These are phyloP conservation scores for Macrolepiota dolichaula DNA, from an alignment of 768 basidiomycete genomes.

Conservation along the genomic window DNA sequence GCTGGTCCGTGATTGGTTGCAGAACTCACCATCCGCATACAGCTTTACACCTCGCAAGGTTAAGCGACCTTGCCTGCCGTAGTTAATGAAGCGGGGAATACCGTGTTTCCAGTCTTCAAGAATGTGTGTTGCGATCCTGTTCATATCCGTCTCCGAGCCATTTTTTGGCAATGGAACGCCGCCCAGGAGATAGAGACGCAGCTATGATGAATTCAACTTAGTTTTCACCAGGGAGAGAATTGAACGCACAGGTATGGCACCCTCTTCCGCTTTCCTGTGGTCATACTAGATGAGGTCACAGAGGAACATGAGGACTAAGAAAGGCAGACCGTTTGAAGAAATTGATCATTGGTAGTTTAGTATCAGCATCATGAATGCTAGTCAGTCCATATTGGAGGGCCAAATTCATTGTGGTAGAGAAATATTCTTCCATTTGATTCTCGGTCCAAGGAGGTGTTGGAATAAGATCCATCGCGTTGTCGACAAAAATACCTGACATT, in stretches of 20 bases:
- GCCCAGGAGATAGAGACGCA: constrained; percentile 15
- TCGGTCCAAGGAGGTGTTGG: constrained; percentile 62
- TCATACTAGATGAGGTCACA: background rate
- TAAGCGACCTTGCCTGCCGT: constrained; percentile 52
- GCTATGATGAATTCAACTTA: constrained; percentile 1
- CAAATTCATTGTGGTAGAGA: constrained; percentile 60
- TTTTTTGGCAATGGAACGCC: constrained; percentile 6
- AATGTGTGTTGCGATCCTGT: constrained; percentile 27
- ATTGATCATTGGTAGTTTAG: constrained; percentile 43
- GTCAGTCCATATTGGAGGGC: constrained; percentile 82
- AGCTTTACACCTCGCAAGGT: constrained; percentile 70
- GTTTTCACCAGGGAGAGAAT: background rate
- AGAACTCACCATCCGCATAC: constrained; percentile 62
- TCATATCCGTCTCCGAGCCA: background rate
- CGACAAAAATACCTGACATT: constrained; percentile 68
- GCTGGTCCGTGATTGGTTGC: background rate
- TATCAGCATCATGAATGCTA: constrained; percentile 80
- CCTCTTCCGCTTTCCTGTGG: constrained; percentile 70
- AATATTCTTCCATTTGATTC: constrained; percentile 54
- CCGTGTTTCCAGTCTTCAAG: constrained; percentile 61
- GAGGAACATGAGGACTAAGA: background rate
- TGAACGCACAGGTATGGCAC: constrained; percentile 60
- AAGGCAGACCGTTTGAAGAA: constrained; percentile 62
- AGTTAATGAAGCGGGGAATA: constrained; percentile 55
- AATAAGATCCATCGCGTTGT: constrained; percentile 83